Evolutionary conservation across 2,329 filamentous ascomycete species (phyloP).

Genomic region (Penicillium corylophilum): DNA sequence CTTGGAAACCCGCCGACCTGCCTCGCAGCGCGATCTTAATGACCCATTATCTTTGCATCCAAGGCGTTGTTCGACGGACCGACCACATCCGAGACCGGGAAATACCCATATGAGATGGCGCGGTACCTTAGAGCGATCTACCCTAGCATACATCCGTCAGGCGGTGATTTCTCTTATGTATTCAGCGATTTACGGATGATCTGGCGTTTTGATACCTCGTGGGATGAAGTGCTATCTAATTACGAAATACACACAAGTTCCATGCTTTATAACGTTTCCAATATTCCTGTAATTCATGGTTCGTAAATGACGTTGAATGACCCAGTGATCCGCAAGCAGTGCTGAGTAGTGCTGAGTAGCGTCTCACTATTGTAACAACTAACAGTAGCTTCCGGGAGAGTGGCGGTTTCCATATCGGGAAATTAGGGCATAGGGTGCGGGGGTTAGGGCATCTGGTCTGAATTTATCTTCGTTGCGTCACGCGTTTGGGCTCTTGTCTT

Average conservation of each 20-base stretch:
- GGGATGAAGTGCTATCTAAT: slow-evolving; percentile 11
- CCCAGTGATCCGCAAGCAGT: not conserved
- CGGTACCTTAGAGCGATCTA: slow-evolving; percentile 14
- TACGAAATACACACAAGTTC: slow-evolving; percentile 11
- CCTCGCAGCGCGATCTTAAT: slow-evolving; percentile 16
- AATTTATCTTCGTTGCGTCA: slow-evolving; percentile 10
- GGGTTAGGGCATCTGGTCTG: slow-evolving; percentile 13
- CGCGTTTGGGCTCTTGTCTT: not conserved
- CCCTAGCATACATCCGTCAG: slow-evolving; percentile 17
- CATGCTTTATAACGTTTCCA: not conserved
- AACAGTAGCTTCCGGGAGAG: not conserved
- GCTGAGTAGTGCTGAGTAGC: not conserved
- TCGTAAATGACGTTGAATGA: not conserved
- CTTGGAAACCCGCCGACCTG: not conserved
- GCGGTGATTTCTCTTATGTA: slow-evolving; percentile 19
- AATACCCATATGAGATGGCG: slow-evolving; percentile 12
- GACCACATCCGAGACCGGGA: slow-evolving; percentile 7
- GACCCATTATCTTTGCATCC: slow-evolving; percentile 13
- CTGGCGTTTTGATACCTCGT: slow-evolving; percentile 18
- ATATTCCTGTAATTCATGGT: not conserved
- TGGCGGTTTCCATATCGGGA: slow-evolving; percentile 3
- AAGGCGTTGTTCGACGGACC: slow-evolving; percentile 8
- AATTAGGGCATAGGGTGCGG: slow-evolving; percentile 21
- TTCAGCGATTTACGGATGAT: slow-evolving; percentile 21
- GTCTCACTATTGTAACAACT: not conserved